Base-by-base conservation (phyloP, 208 protist species). In the Crithidia thermophila region DNA sequence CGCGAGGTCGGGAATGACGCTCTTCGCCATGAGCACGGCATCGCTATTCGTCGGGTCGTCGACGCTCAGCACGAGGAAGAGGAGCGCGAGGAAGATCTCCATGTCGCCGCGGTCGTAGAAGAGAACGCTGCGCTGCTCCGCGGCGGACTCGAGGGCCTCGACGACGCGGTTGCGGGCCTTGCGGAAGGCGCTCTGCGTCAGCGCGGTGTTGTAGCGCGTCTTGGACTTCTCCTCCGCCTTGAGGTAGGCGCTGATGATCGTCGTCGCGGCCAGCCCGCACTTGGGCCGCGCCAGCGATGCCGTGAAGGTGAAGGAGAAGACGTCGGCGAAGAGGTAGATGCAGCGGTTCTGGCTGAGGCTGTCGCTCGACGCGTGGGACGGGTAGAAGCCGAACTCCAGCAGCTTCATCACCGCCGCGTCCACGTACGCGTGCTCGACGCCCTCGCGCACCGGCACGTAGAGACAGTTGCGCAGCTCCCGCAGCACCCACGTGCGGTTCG, bases 121-220 rank as follows among this genome's bases (percentile, higher is more conserved):
- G 10, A 96, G 79, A 23, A 96, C 91, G 68, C 86, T 93, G 36
- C 87, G 85, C 53, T 86, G 68, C 46, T 28, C 36, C 40, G 46
- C 25, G n/a, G 67, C 63, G 18, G 65, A 65, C 63, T 96, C 91
- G 14, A 96, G 63, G 21, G 79, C 85, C 61, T 93, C 87, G 23
- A 96, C 91, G 47, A 96, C 85, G 53, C 81, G 81, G 77, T 93
- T 96, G 50, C 91, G 85, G 1, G 88, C 82, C 63, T 92, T 90
- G 23, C 75, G 76, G 70, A 96, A 96, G 18, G 46, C 39, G 46
- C 59, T 79, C 31, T 94, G 56, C 40, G 73, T 78, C 40, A 81
- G 20, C 23, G 88, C 91, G 11, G 91, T 96, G 3, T 58, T 77
- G 77, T 84, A 96, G 23, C 88, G 85, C 21, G 85, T 88, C 59